Conservation (phyloP, 495 filamentous ascomycete species). For the Penicillium flavigenum region DNA sequence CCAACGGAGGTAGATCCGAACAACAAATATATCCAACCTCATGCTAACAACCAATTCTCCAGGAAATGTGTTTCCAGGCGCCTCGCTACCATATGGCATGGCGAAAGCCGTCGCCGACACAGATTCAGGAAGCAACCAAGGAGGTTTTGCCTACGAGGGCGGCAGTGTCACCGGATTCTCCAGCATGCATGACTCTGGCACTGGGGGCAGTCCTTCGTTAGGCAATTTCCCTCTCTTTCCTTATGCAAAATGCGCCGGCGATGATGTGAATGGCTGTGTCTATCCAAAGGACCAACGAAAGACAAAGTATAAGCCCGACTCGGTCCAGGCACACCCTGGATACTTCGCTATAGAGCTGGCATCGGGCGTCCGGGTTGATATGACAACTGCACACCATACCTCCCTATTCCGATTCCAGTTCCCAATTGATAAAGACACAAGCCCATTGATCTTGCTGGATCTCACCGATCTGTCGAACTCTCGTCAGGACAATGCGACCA, state of each 20-base stretch:
- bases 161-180: slow-evolving; percentile 69
- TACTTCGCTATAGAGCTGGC: slow-evolving; percentile 66
- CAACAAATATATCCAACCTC: background rate
- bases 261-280: slow-evolving; percentile 64
- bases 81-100: slow-evolving; percentile 72
- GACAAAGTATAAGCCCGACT: slow-evolving; percentile 47
- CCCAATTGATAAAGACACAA: slow-evolving; percentile 36
- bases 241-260: slow-evolving; percentile 58
- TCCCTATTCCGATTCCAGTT: slow-evolving; percentile 68
- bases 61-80: slow-evolving; percentile 72
- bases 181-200: slow-evolving; percentile 73
- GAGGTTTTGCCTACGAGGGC: slow-evolving; percentile 70
- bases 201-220: slow-evolving; percentile 68
- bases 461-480: slow-evolving; percentile 68
- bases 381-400: slow-evolving; percentile 62
- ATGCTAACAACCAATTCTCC: background rate
- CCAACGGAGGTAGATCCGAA: slow-evolving; percentile 51
- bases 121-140: slow-evolving; percentile 62
- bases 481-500: slow-evolving; percentile 60
- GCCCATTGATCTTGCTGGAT: slow-evolving; percentile 66
- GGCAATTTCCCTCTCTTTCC: slow-evolving; percentile 77
- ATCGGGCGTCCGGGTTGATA: slow-evolving; percentile 59
- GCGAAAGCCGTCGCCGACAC: slow-evolving; percentile 79
- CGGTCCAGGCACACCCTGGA: slow-evolving; percentile 65
- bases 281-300: slow-evolving; percentile 59